These are phyloP conservation scores for Aaosphaeria arxii DNA, from an alignment of 2,329 filamentous ascomycete species.

Conservation along the genomic window DNA sequence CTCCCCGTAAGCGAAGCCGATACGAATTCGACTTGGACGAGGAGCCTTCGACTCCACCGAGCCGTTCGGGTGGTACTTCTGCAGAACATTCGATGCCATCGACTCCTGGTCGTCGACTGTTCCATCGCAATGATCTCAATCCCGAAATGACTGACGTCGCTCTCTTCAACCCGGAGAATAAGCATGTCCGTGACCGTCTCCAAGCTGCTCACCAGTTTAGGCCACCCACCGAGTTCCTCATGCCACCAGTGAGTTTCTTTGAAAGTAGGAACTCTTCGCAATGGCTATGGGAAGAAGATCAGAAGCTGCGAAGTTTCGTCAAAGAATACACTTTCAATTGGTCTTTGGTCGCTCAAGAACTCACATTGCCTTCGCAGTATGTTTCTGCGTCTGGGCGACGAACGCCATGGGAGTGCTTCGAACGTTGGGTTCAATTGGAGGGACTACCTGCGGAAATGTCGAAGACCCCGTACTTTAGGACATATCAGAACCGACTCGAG, in stretches of 20 bases:
- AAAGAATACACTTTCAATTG: conserved; percentile 97
- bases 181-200: conserved; percentile 81
- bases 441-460: conserved; percentile 89
- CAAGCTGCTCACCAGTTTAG: conserved; percentile 91
- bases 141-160: conserved; percentile 76
- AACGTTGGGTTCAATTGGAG: conserved; percentile 91
- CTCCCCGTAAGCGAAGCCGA: conserved; percentile 74
- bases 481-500: conserved; percentile 62
- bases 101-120: conserved; percentile 37
- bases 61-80: conserved; percentile 38
- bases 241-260: conserved; percentile 89
- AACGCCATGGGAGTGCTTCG: conserved; percentile 98
- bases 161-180: conserved; percentile 85
- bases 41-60: conserved; percentile 40
- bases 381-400: conserved; percentile 84
- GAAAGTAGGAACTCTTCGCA: conserved; percentile 83
- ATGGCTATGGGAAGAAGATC: conserved; percentile 88
- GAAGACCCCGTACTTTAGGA: conserved; percentile 92
- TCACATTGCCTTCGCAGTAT: conserved; percentile 71
- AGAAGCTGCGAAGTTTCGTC: conserved; percentile 79
- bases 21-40: conserved; percentile 77
- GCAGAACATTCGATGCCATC: conserved; percentile 43
- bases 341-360: conserved; percentile 84
- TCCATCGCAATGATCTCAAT: conserved; percentile 50
- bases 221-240: conserved; percentile 84